Percentiles rank a stretch among this genome's conserved stretches.
Evolutionary conservation across 2,329 filamentous ascomycete species (phyloP).

Genomic region (Daldinia sp.): DNA sequence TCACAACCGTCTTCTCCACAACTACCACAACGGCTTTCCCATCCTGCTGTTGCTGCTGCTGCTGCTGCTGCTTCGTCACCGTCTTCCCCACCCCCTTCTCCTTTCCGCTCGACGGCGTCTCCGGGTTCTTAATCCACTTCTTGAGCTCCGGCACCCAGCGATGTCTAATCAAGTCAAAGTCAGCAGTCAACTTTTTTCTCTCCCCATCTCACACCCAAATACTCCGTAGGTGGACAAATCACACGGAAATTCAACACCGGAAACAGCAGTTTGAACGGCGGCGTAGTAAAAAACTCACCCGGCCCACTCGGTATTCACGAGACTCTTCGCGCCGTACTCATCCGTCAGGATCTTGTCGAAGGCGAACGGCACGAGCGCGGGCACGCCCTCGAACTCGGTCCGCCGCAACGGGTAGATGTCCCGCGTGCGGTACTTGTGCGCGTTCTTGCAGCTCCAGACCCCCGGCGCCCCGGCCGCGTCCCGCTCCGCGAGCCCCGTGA

Average conservation of each 20-base stretch:
- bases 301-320: conserved; percentile 71
- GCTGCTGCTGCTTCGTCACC: conserved; percentile 24
- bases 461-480: conserved; percentile 70
- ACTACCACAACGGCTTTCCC: conserved; percentile 40
- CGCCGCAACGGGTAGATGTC: conserved; percentile 82
- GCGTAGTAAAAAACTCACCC: conserved; percentile 61
- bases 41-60: conserved; percentile 33
- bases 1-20: conserved; percentile 46
- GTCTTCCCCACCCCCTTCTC: conserved; percentile 13
- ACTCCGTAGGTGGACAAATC: background rate
- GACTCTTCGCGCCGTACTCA: conserved; percentile 73
- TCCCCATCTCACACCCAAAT: background rate
- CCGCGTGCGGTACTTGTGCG: conserved; percentile 75
- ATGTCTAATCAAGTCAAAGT: conserved; percentile 60
- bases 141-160: conserved; percentile 68
- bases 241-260: no score
- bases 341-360: conserved; percentile 74
- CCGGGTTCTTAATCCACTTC: conserved; percentile 67
- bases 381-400: conserved; percentile 79
- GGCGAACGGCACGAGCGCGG: conserved; percentile 75
- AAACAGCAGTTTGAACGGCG: no score
- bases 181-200: background rate
- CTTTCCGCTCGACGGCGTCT: conserved; percentile 18
- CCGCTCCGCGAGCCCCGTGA: conserved; percentile 80
- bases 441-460: conserved; percentile 83